Base-by-base conservation (phyloP, 306 rosid species). In the Cucurbita pepo region DNA sequence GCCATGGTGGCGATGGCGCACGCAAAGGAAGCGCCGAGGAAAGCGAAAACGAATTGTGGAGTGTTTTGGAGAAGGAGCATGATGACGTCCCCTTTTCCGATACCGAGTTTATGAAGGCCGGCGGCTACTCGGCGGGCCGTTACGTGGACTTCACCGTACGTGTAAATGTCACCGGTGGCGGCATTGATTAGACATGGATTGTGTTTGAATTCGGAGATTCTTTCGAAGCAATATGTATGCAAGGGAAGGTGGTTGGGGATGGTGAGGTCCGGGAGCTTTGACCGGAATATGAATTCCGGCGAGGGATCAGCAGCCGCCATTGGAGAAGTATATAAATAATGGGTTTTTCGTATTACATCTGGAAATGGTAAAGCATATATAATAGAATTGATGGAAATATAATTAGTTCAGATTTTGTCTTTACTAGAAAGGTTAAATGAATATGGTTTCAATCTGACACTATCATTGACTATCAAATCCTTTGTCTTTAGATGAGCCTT, bases 31-130 rank as follows among this genome's bases (percentile, higher is more conserved):
- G 94, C 90, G 0, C 88, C 96, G 4, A 91, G 85, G 74, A 91
- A 91, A 0, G 96, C 70, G 56, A 86, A 81, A 7, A 84, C 82
- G 59, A 89, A 89, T 18, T 91, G 83, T 0, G 88, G 88, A 44
- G 90, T 80, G 84, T 91, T 91, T 12, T 83, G 96, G 75, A 91
- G 91, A n/a, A 89, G 77, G 44, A 91, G 80, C 89, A 91, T 83
- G 81, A 92, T 59, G 22, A 89, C 96, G 18, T 91, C 89, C 5
- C 82, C 82, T 21, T 89, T 84, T 10, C 64, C 5, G 72, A 91
- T 67, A 15, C 89, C 94, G 5, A 87, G n/a, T 6, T 78, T 79
- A 79, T 79, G 62, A 57, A 91, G 81, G 1, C 96, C 97, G 1
- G 91, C 74, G 4, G 91, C 91, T 0, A 91, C 87, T 40, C 58